phyloP scores from a whole-genome alignment of 1,284 basidiomycete genomes.

The Ustilago loliicola region DNA sequence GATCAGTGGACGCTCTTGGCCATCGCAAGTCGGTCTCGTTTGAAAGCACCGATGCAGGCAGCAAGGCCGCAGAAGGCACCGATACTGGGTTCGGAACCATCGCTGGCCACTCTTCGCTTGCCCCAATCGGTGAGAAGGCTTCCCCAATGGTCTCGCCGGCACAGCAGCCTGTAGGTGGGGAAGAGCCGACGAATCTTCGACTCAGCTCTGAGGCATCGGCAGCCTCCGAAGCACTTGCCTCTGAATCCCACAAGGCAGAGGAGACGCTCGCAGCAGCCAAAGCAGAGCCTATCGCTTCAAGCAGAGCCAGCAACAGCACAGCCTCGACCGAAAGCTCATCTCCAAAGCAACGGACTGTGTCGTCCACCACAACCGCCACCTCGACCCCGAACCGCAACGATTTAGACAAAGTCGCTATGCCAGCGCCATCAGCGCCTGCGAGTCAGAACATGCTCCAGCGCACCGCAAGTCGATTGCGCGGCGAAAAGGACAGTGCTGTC shows the following conservation, averaged over 20 bases:
- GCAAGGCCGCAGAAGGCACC: slow-evolving; percentile 10
- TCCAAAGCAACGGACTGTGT: slow-evolving; percentile 23
- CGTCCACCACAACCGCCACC: slow-evolving; percentile 31
- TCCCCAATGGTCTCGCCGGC: slow-evolving; percentile 32
- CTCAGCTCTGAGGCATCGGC: slow-evolving; percentile 8
- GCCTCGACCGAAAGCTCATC: background rate
- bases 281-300: background rate
- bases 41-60: slow-evolving; percentile 17
- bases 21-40: slow-evolving; percentile 61
- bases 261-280: background rate
- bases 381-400: slow-evolving; percentile 17
- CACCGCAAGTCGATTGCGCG: slow-evolving; percentile 28
- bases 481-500: slow-evolving; percentile 3
- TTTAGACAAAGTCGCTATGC: slow-evolving; percentile 1
- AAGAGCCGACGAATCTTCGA: slow-evolving; percentile 27
- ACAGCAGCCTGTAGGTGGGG: slow-evolving; percentile 7
- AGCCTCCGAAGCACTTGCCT: background rate
- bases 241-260: background rate
- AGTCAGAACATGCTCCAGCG: slow-evolving; percentile 36
- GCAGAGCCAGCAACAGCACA: background rate
- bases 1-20: slow-evolving; percentile 36
- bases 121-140: slow-evolving; percentile 45
- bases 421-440: background rate
- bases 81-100: background rate
- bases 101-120: slow-evolving; percentile 16